These are phyloP conservation scores for Alternaria gansuensis DNA, from an alignment of 2,329 filamentous ascomycete species.

Conservation along the genomic window DNA sequence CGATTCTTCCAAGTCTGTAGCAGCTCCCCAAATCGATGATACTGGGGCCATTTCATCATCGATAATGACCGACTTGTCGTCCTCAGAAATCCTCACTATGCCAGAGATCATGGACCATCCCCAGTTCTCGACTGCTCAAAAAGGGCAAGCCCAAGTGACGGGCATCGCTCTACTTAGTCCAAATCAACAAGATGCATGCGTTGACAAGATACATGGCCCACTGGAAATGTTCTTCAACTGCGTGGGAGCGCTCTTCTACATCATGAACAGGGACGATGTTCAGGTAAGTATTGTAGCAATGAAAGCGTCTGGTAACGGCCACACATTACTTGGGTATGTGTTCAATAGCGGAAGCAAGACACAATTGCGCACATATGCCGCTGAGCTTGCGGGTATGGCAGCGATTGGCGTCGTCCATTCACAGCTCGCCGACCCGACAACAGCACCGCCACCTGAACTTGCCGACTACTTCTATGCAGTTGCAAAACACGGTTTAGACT, in stretches of 20 bases:
- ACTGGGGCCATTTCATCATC: background rate
- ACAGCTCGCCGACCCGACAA: constrained; percentile 9
- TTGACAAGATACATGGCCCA: constrained; percentile 12
- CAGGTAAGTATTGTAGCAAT: constrained; percentile 7
- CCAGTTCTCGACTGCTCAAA: constrained; percentile 6
- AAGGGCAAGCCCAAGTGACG: background rate
- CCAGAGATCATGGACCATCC: constrained; percentile 10
- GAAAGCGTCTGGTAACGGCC: constrained; percentile 6
- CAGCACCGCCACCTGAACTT: constrained; percentile 19
- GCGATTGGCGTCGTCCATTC: constrained; percentile 28
- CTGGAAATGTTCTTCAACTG: constrained; percentile 29
- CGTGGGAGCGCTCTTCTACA: constrained; percentile 28
- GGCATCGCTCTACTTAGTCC: constrained; percentile 5
- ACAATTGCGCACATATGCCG: constrained; percentile 13
- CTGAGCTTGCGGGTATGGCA: constrained; percentile 32
- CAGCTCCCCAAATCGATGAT: background rate
- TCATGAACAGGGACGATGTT: constrained; percentile 25
- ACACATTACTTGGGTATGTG: constrained; percentile 18
- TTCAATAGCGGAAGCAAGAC: constrained; percentile 10
- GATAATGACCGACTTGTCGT: background rate
- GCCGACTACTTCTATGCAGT: constrained; percentile 33
- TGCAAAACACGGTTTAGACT: constrained; percentile 29
- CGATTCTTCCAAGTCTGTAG: background rate
- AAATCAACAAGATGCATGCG: constrained; percentile 7
- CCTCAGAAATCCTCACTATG: background rate